Percentiles rank a stretch among this genome's conserved stretches.
These are phyloP conservation scores for Phytophthora capsici DNA, from an alignment of 352 stramenopile species.

Conservation along the genomic window DNA sequence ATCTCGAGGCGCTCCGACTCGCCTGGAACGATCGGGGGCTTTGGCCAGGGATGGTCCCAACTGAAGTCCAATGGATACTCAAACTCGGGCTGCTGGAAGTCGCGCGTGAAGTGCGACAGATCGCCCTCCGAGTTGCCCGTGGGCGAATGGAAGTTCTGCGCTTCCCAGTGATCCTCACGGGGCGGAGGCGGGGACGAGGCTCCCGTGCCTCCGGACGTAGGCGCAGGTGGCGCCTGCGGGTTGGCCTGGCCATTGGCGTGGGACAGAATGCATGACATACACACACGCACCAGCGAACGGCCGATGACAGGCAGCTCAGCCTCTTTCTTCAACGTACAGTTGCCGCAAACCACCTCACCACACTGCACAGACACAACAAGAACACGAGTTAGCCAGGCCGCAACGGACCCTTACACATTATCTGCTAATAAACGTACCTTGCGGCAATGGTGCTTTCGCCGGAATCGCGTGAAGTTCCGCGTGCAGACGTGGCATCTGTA, in stretches of 20 bases:
- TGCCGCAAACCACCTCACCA: slow-evolving; percentile 87
- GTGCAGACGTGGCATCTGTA: slow-evolving; percentile 91
- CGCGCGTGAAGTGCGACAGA: slow-evolving; percentile 73
- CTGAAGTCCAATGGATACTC: slow-evolving; percentile 90
- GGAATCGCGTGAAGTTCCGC: slow-evolving; percentile 89
- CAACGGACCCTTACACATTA: not conserved
- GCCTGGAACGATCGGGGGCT: slow-evolving; percentile 73
- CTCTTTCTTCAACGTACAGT: slow-evolving; percentile 90
- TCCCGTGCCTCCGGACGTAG: slow-evolving; percentile 44
- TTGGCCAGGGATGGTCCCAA: slow-evolving; percentile 89
- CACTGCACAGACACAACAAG: slow-evolving; percentile 52
- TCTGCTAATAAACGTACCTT: slow-evolving; percentile 50
- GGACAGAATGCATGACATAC: slow-evolving; percentile 91
- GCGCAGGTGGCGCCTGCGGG: slow-evolving; percentile 60
- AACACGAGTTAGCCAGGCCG: slow-evolving; percentile 6
- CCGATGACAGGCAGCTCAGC: slow-evolving; percentile 86
- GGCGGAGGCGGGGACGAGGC: slow-evolving; percentile 53
- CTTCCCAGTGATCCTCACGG: slow-evolving; percentile 64
- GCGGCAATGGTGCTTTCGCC: slow-evolving; percentile 90
- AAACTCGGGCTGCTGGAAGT: slow-evolving; percentile 84
- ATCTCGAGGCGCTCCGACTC: slow-evolving; percentile 79
- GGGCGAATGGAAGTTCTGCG: slow-evolving; percentile 85
- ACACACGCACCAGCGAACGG: slow-evolving; percentile 84
- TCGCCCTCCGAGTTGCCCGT: slow-evolving; percentile 82
- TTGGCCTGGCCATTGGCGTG: slow-evolving; percentile 82